Evolutionary conservation across 2,329 filamentous ascomycete genomes (phyloP), one percentile per base, ranked within the genome.

Genomic region (Colletotrichum sp.): DNA sequence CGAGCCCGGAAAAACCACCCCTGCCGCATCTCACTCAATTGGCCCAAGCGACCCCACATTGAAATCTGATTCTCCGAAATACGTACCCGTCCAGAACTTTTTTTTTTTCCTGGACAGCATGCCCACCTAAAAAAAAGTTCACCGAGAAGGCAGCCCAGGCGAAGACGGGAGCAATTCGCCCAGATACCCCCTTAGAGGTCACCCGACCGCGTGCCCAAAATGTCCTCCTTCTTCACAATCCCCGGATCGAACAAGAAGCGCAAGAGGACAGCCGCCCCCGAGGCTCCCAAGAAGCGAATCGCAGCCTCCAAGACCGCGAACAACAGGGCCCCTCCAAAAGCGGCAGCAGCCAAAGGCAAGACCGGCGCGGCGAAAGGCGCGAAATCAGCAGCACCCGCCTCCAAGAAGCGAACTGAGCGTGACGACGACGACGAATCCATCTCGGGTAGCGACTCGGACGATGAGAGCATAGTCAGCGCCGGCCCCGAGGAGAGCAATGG

Each of bases 221-320:
- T 98, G 96, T 98, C 96, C 82, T 98, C 96, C 52, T 99, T 99
- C 87, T 99, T 99, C 87, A 98, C 96, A 68, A 89, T 94, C 52
- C 96, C 97, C 7, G 94, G 94, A 55, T 94, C 94, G 67, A 94
- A 96, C 82, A 95, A 95, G 88, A 99, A 99, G 90, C 91, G 97
- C 81, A 99, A 99, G 89, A 91, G 96, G 77, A 82, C 88, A 8
- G 85, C 87, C 72, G 89, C 89, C 30, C 82, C 87, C 18, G 89
- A 92, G 67, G 85, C 85, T 7, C 90, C 92, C 3, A 92, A 92
- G 84, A 94, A 93, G 82, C 88, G 91, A 83, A 81, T 89, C 77
- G 89, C 89, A 78, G 86, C 87, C 69, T 83, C 89, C 34, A 89
- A 88, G 78, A 76, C 84, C 55, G 79, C 68, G 32, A 81, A 82